Base-by-base conservation (phyloP, 1,139 yeast species). In the Torulaspora globosa region DNA sequence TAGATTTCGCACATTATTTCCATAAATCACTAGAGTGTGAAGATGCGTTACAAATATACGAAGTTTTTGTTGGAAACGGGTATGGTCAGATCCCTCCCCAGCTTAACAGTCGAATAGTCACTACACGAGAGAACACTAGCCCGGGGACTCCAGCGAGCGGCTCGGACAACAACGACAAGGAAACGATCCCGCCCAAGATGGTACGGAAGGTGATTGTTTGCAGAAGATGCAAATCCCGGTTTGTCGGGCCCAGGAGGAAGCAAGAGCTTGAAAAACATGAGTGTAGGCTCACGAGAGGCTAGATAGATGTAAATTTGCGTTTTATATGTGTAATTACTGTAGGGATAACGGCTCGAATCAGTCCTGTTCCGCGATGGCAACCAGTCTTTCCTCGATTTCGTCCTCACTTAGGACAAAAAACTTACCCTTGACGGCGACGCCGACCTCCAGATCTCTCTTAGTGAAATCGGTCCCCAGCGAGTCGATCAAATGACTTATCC, bases 341-440 rank as follows among this genome's bases (percentile, higher is more conserved):
- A 10, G 14, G n/a, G 32, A 31, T 12, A 16, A 31, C 18, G 32
- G 6, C 36, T n/a, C 24, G 29, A 16, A 31, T 59, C 75, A 92
- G 72, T 92, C 98, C 70, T 87, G 92, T 70, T 92, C 98, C 44
- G 98, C 97, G 66, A 92, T 88, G 19, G 96, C 78, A 33, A 90
- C 86, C 62, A 92, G 75, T 63, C 98, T 77, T 69, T 88, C 96
- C 66, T 92, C 98, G 60, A 92, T 89, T 68, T 92, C 95, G 39
- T 88, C 96, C 7, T 84, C 76, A 11, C 82, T 73, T 62, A 92
- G 77, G 39, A 80, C 75, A 56, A 82, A 77, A 71, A 92, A 92
- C 38, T 74, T 74, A 36, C 73, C 78, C 40, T 68, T 70, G 6
- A 87, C 77, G 28, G 95, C 96, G 40, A 92, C 86, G 41, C 97